Base-by-base conservation (phyloP, 73 alveolate species). In the Uronychia binucleata region DNA sequence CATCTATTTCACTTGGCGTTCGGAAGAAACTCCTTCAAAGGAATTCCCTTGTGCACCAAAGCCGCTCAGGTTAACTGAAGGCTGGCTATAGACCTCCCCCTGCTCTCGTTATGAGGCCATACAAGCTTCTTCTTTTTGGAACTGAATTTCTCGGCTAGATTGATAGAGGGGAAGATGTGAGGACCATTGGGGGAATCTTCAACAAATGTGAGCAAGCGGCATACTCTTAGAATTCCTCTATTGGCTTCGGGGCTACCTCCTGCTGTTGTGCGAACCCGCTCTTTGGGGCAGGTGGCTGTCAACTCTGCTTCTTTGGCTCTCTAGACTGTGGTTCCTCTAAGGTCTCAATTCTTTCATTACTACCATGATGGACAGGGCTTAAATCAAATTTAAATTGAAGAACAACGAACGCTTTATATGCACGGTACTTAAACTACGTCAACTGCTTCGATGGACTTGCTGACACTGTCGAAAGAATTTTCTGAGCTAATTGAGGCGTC, bases 1-100 rank as follows among this genome's bases (percentile, higher is more conserved):
- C 1, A 75, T 57, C 34, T 29, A 26, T 31, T 81, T 81, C 29
- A 59, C 1, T 29, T 81, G 82, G 30, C 34, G 57, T 60, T 83
- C 84, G 19, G 19, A 46, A 11, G 67, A 46, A 46, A 46, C 67
- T 46, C 19, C 67, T 46, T 11, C n/a, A 19, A 46, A 46, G 19
- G 5, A 5, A 46, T 19, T 46, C 19, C 67, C 67, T 11, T 46
- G 5, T 46, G 67, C n/a, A 46, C 19, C 19, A 19, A 11, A 11
- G 5, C 19, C n/a, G 67, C 67, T 46, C 67, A 46, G 67, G 67
- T 46, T 46, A 5, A 46, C 67, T 46, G 5, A 19, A 46, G 67
- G 67, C 5, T 5, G 5, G 19, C 19, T 46, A 19, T 19, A 46
- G 67, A 46, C 67, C 5, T 11, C 19, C 67, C 67, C 67, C 67